Percentiles rank a stretch among this genome's conserved stretches.
phyloP scores from a whole-genome alignment of 495 filamentous ascomycete genomes.

The Aspergillus heteromorphus region DNA sequence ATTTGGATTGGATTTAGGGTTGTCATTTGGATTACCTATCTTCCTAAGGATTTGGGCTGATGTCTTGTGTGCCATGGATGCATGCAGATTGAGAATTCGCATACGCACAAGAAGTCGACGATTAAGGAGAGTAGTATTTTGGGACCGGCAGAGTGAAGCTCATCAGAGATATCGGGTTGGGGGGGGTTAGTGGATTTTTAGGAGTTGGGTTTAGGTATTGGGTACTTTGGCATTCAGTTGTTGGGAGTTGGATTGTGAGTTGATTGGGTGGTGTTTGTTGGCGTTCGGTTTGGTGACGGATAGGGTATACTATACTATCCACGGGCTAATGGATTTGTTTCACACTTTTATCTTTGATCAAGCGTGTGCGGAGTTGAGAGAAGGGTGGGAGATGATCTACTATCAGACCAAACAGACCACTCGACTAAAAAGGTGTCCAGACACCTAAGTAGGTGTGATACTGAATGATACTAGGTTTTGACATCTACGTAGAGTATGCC shows the following conservation, averaged over 20 bases:
- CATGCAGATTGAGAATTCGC: slow-evolving; percentile 28
- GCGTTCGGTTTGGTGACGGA: background rate
- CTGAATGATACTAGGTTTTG: no score
- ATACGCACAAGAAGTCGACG: slow-evolving; percentile 28
- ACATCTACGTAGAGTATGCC: no score
- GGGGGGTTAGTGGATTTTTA: background rate
- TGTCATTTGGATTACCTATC: no score
- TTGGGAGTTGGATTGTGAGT: background rate
- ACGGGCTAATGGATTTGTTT: no score
- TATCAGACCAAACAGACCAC: no score
- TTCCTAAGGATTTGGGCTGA: no score
- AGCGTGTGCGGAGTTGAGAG: no score
- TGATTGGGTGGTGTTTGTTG: background rate
- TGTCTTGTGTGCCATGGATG: no score
- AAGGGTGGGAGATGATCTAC: background rate
- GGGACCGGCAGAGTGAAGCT: slow-evolving; percentile 23
- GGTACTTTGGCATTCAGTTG: background rate
- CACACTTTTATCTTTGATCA: no score
- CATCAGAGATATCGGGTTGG: background rate
- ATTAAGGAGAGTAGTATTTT: slow-evolving; percentile 34
- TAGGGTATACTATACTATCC: background rate
- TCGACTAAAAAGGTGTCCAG: no score
- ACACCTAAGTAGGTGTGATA: background rate
- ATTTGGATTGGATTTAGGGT: no score
- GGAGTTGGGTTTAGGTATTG: background rate